Conservation (phyloP, 352 stramenopile species). For the Phytophthora multivora region DNA sequence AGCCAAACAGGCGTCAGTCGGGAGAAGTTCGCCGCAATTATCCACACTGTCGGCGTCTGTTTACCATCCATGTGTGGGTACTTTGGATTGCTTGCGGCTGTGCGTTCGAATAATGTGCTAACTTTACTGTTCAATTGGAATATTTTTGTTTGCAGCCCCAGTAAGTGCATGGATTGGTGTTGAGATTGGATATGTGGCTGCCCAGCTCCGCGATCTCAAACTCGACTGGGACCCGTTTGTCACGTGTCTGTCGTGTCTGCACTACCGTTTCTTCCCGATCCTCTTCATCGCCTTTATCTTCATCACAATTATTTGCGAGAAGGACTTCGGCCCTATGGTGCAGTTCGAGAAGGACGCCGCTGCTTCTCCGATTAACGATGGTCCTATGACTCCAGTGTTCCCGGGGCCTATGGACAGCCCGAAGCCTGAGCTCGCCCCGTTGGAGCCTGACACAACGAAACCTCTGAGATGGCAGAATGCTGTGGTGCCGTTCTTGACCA, state of each 20-base stretch:
- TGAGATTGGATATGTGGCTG: conserved; percentile 88
- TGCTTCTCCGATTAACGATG: conserved; percentile 69
- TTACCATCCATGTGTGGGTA: conserved; percentile 85
- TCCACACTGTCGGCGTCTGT: conserved; percentile 88
- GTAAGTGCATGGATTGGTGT: conserved; percentile 91
- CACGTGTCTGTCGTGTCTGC: conserved; percentile 81
- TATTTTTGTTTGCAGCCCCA: conserved; percentile 48
- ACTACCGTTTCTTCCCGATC: conserved; percentile 90
- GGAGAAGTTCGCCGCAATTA: conserved; percentile 91
- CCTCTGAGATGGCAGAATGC: conserved; percentile 86
- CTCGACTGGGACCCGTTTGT: conserved; percentile 90
- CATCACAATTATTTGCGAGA: conserved; percentile 90
- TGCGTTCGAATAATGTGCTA: conserved; percentile 1
- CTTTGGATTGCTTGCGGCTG: background rate
- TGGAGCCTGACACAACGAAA: conserved; percentile 75
- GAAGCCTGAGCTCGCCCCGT: conserved; percentile 59
- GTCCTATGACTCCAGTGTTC: conserved; percentile 61
- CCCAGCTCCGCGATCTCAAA: conserved; percentile 72
- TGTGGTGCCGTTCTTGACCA: conserved; percentile 81
- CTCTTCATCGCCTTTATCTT: conserved; percentile 91
- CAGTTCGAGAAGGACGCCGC: conserved; percentile 85
- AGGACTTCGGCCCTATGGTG: conserved; percentile 88
- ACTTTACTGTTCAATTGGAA: background rate
- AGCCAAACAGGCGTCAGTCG: conserved; percentile 83
- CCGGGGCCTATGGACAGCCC: conserved; percentile 75